Evolutionary conservation across 768 basidiomycete genomes (phyloP).

Genomic region (Boletus reticulatus): DNA sequence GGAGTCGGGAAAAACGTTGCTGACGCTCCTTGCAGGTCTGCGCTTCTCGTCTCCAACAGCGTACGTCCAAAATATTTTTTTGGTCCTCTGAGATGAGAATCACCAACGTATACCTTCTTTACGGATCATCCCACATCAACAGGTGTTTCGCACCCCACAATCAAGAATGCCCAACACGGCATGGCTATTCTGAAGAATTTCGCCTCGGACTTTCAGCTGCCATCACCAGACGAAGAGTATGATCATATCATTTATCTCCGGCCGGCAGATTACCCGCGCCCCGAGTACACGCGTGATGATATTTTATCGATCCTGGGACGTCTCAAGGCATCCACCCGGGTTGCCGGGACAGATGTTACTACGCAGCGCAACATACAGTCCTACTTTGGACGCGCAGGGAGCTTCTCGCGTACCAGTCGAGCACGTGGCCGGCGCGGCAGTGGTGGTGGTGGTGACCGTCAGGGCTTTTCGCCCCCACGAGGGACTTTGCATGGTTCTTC

Average conservation of each 20-base stretch:
- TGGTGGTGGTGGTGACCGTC: slow-evolving; percentile 15
- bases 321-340: slow-evolving; percentile 34
- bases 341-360: slow-evolving; percentile 7
- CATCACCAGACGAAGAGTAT: slow-evolving; percentile 60
- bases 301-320: slow-evolving; percentile 52
- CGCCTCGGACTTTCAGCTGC: slow-evolving; percentile 55
- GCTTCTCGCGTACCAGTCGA: slow-evolving; percentile 7
- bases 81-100: slow-evolving; percentile 1
- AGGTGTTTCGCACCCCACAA: slow-evolving; percentile 79
- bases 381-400: slow-evolving; percentile 8
- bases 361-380: slow-evolving; percentile 5
- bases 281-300: slow-evolving; percentile 50
- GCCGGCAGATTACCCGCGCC: slow-evolving; percentile 36
- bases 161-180: slow-evolving; percentile 57
- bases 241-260: slow-evolving; percentile 49
- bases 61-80: slow-evolving; percentile 41
- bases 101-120: slow-evolving; percentile 5
- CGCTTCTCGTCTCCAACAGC: slow-evolving; percentile 53
- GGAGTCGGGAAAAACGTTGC: slow-evolving; percentile 7
- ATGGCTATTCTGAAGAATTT: slow-evolving; percentile 64
- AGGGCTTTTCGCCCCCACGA: slow-evolving; percentile 10
- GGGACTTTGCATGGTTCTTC: slow-evolving; percentile 13
- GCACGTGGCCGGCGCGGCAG: slow-evolving; percentile 22
- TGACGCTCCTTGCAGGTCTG: slow-evolving; percentile 47
- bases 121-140: slow-evolving; percentile 14